A percentile compares a stretch with the other conserved stretches of the same genome.
These are phyloP conservation scores for Termitomyces heimii DNA, from an alignment of 768 basidiomycete species.

Conservation along the genomic window DNA sequence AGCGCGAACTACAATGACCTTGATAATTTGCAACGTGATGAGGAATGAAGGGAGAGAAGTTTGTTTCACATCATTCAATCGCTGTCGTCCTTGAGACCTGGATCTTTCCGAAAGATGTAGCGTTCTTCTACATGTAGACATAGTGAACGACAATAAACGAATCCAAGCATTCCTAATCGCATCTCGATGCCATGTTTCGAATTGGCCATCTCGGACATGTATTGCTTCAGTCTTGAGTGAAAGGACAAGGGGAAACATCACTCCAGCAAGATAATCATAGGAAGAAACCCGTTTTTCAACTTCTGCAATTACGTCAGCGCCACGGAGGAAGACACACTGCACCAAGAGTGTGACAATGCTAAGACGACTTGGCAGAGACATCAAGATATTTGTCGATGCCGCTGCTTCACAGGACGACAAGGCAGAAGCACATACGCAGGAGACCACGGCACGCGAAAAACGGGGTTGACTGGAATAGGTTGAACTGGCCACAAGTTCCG, in stretches of 20 bases:
- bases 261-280: conserved; percentile 54
- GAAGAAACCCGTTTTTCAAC: conserved; percentile 51
- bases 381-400: conserved; percentile 33
- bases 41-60: conserved; percentile 36
- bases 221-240: conserved; percentile 45
- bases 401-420: conserved; percentile 43
- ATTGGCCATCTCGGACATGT: conserved; percentile 31
- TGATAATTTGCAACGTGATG: conserved; percentile 60
- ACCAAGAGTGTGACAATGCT: conserved; percentile 35
- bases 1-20: conserved; percentile 59
- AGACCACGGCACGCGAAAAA: conserved; percentile 43
- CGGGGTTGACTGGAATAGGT: conserved; percentile 43
- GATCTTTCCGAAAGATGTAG: conserved; percentile 29
- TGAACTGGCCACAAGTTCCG: conserved; percentile 36
- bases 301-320: conserved; percentile 46
- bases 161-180: conserved; percentile 49
- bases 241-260: conserved; percentile 59
- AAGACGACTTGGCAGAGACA: conserved; percentile 32
- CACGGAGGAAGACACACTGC: conserved; percentile 42
- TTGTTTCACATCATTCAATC: conserved; percentile 15
- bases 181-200: conserved; percentile 41
- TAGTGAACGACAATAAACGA: conserved; percentile 53
- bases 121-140: conserved; percentile 43
- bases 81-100: conserved; percentile 37
- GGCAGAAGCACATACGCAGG: conserved; percentile 38